These are phyloP conservation scores for Phytophthora macrochlamydospora DNA, from an alignment of 352 stramenopile species.

Conservation along the genomic window DNA sequence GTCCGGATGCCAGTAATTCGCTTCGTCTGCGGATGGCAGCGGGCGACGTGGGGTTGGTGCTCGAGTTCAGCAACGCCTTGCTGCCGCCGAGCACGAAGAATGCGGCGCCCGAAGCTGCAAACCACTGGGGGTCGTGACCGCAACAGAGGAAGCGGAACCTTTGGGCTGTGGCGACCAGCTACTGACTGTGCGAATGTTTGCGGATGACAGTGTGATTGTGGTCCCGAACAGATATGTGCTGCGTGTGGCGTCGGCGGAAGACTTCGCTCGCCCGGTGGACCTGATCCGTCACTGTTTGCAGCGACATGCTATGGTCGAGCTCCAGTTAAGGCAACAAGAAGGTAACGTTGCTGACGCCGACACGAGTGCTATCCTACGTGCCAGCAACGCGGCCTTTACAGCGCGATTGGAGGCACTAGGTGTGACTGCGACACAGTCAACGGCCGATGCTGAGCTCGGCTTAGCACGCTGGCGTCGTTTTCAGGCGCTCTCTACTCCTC, in stretches of 20 bases:
- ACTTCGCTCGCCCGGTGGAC: constrained; percentile 44
- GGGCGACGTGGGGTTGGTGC: constrained; percentile 68
- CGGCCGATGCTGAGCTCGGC: constrained; percentile 28
- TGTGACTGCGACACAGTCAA: constrained; percentile 25
- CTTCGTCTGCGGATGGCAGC: constrained; percentile 34
- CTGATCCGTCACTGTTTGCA: constrained; percentile 61
- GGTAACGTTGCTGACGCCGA: constrained; percentile 20
- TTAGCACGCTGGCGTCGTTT: constrained; percentile 38
- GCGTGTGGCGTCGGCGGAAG: constrained; percentile 37
- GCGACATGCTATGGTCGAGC: constrained; percentile 58
- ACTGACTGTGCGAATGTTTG: constrained; percentile 61
- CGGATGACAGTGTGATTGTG: constrained; percentile 55
- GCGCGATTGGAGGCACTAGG: constrained; percentile 31
- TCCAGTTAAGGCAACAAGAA: constrained; percentile 41
- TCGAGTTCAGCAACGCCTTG: constrained; percentile 70
- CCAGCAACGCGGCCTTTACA: constrained; percentile 31
- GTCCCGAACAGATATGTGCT: constrained; percentile 67
- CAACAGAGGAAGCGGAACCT: constrained; percentile 50
- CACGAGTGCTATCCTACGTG: constrained; percentile 22
- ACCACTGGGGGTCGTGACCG: constrained; percentile 68
- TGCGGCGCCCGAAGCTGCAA: constrained; percentile 42
- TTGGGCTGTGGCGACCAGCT: constrained; percentile 54
- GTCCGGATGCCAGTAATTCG: constrained; percentile 39
- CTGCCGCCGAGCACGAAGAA: constrained; percentile 44
- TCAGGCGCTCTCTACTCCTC: constrained; percentile 16